Evolutionary conservation across 176 grass and related monocot genomes (phyloP).

Genomic region (Eleusine indica): DNA sequence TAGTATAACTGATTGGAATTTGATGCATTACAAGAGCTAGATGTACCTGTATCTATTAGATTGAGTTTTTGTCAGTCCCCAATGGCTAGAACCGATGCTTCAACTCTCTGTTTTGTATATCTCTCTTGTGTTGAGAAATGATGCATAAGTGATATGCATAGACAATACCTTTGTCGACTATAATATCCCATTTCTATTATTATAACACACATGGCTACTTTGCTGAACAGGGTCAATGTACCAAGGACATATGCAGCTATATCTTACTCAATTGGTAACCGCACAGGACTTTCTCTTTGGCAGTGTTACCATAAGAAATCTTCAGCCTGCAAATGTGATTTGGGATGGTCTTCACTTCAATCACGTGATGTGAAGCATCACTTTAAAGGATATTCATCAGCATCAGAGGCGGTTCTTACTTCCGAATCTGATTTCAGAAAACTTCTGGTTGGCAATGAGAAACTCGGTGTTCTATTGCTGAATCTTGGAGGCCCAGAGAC

Average conservation of each 20-base stretch:
- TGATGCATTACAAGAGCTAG: not conserved
- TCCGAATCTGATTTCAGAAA: slow-evolving; percentile 54
- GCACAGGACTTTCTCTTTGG: slow-evolving; percentile 42
- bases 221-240: slow-evolving; percentile 47
- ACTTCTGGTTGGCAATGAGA: slow-evolving; percentile 72
- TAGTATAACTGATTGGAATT: not conserved
- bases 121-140: not conserved
- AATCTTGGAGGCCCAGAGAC: slow-evolving; percentile 99
- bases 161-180: not conserved
- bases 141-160: not conserved
- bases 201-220: not conserved
- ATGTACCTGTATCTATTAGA: not conserved
- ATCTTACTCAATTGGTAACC: slow-evolving; percentile 39
- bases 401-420: slow-evolving; percentile 78
- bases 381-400: slow-evolving; percentile 60
- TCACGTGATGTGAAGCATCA: slow-evolving; percentile 40
- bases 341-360: slow-evolving; percentile 46
- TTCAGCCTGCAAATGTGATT: slow-evolving; percentile 45
- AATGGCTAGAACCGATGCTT: not conserved
- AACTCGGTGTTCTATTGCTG: slow-evolving; percentile 87
- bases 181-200: not conserved
- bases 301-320: slow-evolving; percentile 44
- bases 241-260: slow-evolving; percentile 54
- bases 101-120: too few species aligned
- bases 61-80: not conserved